phyloP scores from a whole-genome alignment of 2,329 filamentous ascomycete species.

The Beauveria australis region DNA sequence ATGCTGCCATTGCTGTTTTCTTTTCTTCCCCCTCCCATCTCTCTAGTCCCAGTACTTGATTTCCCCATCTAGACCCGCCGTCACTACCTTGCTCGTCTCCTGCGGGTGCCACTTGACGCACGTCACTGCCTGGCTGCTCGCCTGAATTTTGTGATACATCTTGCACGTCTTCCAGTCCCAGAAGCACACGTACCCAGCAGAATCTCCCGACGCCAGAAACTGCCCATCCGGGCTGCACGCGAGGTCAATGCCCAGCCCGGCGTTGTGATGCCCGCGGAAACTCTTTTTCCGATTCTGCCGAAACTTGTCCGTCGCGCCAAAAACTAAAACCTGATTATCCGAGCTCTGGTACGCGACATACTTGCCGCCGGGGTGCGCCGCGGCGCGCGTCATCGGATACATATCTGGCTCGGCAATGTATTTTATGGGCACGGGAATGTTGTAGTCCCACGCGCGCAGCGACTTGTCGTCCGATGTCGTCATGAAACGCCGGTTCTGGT shows the following conservation, averaged over 20 bases:
- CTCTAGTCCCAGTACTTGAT: slow-evolving; percentile 88
- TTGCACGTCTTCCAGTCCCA: slow-evolving; percentile 99
- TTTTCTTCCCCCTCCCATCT: neutral
- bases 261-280: slow-evolving; percentile 92
- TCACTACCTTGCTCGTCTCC: slow-evolving; percentile 88
- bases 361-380: slow-evolving; percentile 80
- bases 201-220: slow-evolving; percentile 81
- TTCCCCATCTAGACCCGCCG: slow-evolving; percentile 79
- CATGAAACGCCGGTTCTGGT: slow-evolving; percentile 91
- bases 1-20: neutral
- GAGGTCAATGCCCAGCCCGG: slow-evolving; percentile 86
- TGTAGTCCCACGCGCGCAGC: slow-evolving; percentile 94
- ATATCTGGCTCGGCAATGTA: slow-evolving; percentile 97
- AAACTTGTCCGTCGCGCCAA: slow-evolving; percentile 90
- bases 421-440: slow-evolving; percentile 96
- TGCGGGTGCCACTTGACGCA: slow-evolving; percentile 94
- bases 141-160: slow-evolving; percentile 94
- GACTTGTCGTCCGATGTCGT: slow-evolving; percentile 97
- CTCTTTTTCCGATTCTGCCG: slow-evolving; percentile 95
- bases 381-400: slow-evolving; percentile 86
- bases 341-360: slow-evolving; percentile 89
- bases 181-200: slow-evolving; percentile 83
- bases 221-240: slow-evolving; percentile 85
- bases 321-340: slow-evolving; percentile 96
- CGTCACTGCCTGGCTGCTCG: slow-evolving; percentile 74